phyloP scores from a whole-genome alignment of 305 asterid species.

The Fraxinus latifolia region DNA sequence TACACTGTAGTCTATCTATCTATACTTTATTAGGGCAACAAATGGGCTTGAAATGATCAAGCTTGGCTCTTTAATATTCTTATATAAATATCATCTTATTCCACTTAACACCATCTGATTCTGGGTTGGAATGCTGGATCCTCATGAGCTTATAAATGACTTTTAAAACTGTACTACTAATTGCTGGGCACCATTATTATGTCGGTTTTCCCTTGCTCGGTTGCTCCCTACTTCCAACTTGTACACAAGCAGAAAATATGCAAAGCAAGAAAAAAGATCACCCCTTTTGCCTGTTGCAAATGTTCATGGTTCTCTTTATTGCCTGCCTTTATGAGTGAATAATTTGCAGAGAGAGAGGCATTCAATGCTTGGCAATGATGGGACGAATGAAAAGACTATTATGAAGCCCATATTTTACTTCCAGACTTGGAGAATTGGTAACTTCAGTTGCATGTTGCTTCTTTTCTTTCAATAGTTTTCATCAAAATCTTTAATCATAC shows the following conservation, averaged over 20 bases:
- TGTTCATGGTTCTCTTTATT: constrained; percentile 19
- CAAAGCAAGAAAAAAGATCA: constrained; percentile 8
- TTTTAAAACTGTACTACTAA: constrained; percentile 5
- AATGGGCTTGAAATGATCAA: background rate
- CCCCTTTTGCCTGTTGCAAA: constrained; percentile 13
- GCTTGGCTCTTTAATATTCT: background rate
- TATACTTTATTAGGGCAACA: background rate
- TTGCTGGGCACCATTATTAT: constrained; percentile 1
- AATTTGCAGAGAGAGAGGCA: constrained; percentile 70
- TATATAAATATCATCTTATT: background rate
- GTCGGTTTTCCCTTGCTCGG: constrained; percentile 10
- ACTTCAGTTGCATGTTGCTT: constrained; percentile 19
- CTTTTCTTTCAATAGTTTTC: constrained; percentile 15
- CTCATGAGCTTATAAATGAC: constrained; percentile 8
- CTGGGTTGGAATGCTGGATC: background rate
- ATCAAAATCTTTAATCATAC: background rate
- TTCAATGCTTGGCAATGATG: constrained; percentile 50
- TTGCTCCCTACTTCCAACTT: background rate
- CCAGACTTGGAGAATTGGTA: constrained; percentile 95
- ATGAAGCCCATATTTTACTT: constrained; percentile 75
- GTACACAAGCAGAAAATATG: constrained; percentile 9
- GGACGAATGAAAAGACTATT: constrained; percentile 52
- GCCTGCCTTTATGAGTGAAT: constrained; percentile 20
- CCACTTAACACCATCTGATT: background rate
- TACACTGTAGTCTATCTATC: background rate